Percentiles rank a stretch among this genome's conserved stretches.
These are phyloP conservation scores for Apocynum venetum DNA, from an alignment of 257 asterid genomes.

Conservation along the genomic window DNA sequence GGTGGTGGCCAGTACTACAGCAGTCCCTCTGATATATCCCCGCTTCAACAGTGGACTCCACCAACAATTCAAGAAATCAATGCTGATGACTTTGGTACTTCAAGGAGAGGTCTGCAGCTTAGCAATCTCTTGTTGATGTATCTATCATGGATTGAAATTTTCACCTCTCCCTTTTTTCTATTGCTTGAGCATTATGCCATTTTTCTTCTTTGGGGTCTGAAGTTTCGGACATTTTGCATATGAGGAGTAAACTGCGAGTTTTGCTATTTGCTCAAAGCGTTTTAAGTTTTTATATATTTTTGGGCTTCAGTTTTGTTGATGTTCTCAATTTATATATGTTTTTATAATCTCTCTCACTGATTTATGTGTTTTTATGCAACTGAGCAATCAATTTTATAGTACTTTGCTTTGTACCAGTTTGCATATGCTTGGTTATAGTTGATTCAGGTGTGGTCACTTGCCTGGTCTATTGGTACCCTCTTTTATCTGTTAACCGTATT, in stretches of 20 bases:
- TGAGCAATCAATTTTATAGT: neutral
- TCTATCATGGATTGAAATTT: neutral
- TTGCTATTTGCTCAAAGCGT: constrained; percentile 1
- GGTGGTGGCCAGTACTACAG: constrained; percentile 62
- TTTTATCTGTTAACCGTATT: too few relatives aligned
- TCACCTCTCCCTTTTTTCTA: neutral
- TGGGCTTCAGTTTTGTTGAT: neutral
- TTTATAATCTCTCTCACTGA: too few relatives aligned
- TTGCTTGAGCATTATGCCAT: neutral
- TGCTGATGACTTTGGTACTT: constrained; percentile 55
- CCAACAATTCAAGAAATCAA: constrained; percentile 83
- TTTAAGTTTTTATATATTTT: neutral
- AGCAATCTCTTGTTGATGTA: neutral
- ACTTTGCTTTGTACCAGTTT: neutral
- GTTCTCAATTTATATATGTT: neutral
- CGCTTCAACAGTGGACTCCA: constrained; percentile 81
- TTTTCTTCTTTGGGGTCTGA: neutral
- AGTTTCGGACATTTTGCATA: neutral
- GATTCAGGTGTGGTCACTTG: neutral
- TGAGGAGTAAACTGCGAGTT: neutral
- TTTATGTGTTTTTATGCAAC: neutral
- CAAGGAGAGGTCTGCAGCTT: constrained; percentile 59
- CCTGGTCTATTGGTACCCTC: too few relatives aligned
- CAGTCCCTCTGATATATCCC: constrained; percentile 89
- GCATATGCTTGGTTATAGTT: neutral